Conservation (phyloP, 2,329 filamentous ascomycete genomes). For the Trichoderma sp. region DNA sequence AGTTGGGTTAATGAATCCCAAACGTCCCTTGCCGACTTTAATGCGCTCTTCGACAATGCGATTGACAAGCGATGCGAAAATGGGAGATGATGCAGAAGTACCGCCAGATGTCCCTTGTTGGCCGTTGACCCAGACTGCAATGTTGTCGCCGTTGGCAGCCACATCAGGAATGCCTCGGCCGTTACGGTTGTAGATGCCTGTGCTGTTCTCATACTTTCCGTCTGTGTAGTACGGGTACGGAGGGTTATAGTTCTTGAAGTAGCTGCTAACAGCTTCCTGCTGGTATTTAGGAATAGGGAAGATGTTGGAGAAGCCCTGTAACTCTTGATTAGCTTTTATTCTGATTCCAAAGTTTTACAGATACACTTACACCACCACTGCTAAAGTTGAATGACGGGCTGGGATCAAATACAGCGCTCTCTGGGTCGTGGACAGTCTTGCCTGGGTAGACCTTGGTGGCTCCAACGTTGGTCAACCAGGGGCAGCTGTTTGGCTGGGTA, state of each 20-base stretch:
- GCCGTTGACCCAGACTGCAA: constrained; percentile 46
- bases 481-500: constrained; percentile 46
- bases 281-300: constrained; percentile 54
- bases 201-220: constrained; percentile 45
- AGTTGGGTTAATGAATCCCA: constrained; percentile 42
- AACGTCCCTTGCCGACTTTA: constrained; percentile 41
- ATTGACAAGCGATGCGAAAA: constrained; percentile 32
- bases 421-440: constrained; percentile 49
- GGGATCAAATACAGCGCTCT: constrained; percentile 46
- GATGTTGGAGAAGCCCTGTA: constrained; percentile 50
- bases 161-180: constrained; percentile 46
- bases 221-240: constrained; percentile 42
- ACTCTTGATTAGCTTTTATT: not conserved
- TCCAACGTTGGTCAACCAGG: constrained; percentile 54
- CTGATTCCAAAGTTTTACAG: too few species aligned
- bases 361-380: constrained; percentile 23
- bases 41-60: constrained; percentile 33
- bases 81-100: constrained; percentile 32
- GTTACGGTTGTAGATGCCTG: constrained; percentile 44
- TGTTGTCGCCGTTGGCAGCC: constrained; percentile 23
- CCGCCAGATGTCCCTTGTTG: constrained; percentile 42
- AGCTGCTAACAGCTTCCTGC: constrained; percentile 42
- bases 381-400: constrained; percentile 18
- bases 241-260: constrained; percentile 45
- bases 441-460: constrained; percentile 51